Percentiles rank a stretch among this genome's conserved stretches.
These are phyloP conservation scores for Paecilomyces niveus DNA, from an alignment of 2,329 filamentous ascomycete genomes.

Conservation along the genomic window DNA sequence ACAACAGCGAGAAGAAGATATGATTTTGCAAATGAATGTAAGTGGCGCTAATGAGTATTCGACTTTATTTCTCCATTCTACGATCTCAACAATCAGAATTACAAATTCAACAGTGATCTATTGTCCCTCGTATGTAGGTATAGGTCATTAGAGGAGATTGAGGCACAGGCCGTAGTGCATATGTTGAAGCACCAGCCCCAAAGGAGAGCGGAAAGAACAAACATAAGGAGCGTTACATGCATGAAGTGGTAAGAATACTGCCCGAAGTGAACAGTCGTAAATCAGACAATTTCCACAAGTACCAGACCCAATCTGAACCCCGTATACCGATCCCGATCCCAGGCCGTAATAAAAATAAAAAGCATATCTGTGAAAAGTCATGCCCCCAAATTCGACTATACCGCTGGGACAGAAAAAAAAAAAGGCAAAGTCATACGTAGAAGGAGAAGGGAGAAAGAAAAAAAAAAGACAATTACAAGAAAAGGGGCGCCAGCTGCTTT, in stretches of 20 bases:
- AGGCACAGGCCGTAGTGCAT: background rate
- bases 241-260: background rate
- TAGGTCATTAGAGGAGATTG: background rate
- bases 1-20: too few species aligned
- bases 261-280: background rate
- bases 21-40: too few species aligned
- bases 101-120: background rate
- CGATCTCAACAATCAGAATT: background rate
- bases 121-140: background rate
- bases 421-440: background rate
- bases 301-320: background rate
- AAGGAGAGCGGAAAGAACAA: background rate
- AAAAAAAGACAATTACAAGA: slow-evolving; percentile 7
- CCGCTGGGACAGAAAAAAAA: background rate
- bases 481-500: slow-evolving; percentile 2
- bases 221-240: background rate
- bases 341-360: background rate
- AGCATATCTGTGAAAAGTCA: background rate
- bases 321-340: background rate
- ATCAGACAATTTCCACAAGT: background rate
- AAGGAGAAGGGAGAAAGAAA: slow-evolving; percentile 4
- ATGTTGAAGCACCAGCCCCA: background rate
- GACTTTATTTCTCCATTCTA: background rate
- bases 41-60: background rate
- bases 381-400: background rate